phyloP scores from a whole-genome alignment of 805 yeast genomes.

The Nakazawaea wickerhamii region DNA sequence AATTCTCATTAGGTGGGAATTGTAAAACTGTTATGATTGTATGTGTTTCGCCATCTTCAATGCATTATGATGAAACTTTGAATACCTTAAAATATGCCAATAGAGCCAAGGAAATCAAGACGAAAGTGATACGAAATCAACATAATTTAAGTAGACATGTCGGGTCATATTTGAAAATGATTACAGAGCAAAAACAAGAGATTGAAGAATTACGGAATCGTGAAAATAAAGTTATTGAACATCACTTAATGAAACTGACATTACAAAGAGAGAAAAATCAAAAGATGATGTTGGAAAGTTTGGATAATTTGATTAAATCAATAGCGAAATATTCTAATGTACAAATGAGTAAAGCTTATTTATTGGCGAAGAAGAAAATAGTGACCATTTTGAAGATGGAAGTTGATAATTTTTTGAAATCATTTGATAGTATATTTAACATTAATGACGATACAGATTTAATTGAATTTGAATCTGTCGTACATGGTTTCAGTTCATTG shows the following conservation, averaged over 20 bases:
- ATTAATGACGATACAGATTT: conserved; percentile 18
- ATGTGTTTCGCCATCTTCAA: conserved; percentile 81
- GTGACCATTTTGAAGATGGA: conserved; percentile 20
- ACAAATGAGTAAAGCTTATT: conserved; percentile 35
- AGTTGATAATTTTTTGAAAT: conserved; percentile 28
- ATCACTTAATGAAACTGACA: conserved; percentile 30
- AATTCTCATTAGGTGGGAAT: conserved; percentile 89
- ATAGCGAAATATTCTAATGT: conserved; percentile 39
- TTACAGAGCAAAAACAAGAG: conserved; percentile 71
- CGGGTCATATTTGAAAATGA: conserved; percentile 78
- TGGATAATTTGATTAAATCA: conserved; percentile 36
- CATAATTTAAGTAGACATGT: conserved; percentile 78
- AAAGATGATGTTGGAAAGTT: conserved; percentile 33
- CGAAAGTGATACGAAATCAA: conserved; percentile 68
- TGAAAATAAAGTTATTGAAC: conserved; percentile 38
- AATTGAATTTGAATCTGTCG: conserved; percentile 15
- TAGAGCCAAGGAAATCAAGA: conserved; percentile 85
- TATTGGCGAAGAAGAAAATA: conserved; percentile 40
- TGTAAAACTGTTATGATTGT: conserved; percentile 96
- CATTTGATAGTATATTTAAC: conserved; percentile 24
- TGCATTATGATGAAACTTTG: conserved; percentile 88
- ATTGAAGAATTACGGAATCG: conserved; percentile 61
- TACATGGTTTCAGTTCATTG: conserved; percentile 19
- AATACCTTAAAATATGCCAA: conserved; percentile 90
- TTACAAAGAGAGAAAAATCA: conserved; percentile 33